Evolutionary conservation across 768 basidiomycete genomes (phyloP).

Genomic region (Tubosaeta sp.): DNA sequence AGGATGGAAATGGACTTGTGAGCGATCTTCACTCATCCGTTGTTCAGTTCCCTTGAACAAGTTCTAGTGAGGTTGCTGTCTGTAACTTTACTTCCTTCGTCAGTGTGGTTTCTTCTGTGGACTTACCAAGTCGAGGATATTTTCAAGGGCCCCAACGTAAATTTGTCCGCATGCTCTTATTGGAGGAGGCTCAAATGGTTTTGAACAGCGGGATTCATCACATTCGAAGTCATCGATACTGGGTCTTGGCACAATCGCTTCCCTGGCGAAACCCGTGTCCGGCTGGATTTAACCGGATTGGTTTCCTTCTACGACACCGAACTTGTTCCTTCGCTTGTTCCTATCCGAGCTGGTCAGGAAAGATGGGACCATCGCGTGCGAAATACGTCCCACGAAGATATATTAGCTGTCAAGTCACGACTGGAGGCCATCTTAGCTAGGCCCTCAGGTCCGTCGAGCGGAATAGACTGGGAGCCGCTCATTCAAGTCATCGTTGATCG

Average conservation of each 20-base stretch:
- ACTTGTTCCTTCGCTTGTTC: not conserved
- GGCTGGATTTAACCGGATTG: not conserved
- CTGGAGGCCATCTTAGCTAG: not conserved
- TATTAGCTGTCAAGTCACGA: not conserved
- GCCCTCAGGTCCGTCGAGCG: not conserved
- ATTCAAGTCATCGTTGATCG: not conserved
- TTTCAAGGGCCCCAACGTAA: not conserved
- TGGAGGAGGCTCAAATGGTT: not conserved
- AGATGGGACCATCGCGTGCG: not conserved
- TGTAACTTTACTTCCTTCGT: not conserved
- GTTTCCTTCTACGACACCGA: not conserved
- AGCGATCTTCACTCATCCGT: not conserved
- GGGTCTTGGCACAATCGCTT: not conserved
- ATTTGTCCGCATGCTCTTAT: not conserved
- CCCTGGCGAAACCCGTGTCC: not conserved
- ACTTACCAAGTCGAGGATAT: not conserved
- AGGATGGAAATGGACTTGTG: not conserved
- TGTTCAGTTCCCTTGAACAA: not conserved
- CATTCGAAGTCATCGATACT: not conserved
- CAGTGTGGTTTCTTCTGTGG: not conserved
- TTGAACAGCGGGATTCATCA: not conserved
- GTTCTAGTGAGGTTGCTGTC: not conserved
- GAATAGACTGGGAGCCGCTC: not conserved
- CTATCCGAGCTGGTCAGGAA: not conserved
- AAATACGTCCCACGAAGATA: not conserved